Conservation (phyloP, 108 stramenopile genomes). For the Chaetoceros tenuissimus region DNA sequence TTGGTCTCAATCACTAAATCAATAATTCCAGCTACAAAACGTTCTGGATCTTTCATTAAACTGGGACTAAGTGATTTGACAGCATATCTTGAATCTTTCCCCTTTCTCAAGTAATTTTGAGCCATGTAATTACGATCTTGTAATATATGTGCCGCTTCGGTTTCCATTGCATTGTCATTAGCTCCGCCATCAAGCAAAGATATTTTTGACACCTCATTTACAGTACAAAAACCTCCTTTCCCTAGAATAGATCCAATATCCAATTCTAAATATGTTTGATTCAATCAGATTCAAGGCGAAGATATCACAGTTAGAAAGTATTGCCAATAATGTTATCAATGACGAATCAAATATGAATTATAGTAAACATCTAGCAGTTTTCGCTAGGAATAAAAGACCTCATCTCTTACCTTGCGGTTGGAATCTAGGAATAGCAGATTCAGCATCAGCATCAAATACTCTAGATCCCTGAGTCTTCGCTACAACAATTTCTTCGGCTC, state of each 20-base stretch:
- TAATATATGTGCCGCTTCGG: neutral
- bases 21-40: slow-evolving; percentile 32
- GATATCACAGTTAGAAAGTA: neutral
- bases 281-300: neutral
- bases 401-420: slow-evolving; percentile 29
- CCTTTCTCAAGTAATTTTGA: slow-evolving; percentile 35
- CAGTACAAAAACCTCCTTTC: slow-evolving; percentile 55
- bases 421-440: slow-evolving; percentile 57
- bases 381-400: neutral
- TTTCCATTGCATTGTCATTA: neutral
- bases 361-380: neutral
- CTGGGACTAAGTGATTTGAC: slow-evolving; percentile 18
- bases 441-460: slow-evolving; percentile 48
- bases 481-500: slow-evolving; percentile 45
- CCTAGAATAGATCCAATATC: slow-evolving; percentile 41
- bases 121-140: slow-evolving; percentile 44
- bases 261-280: slow-evolving; percentile 19
- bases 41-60: slow-evolving; percentile 4
- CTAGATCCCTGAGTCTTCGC: slow-evolving; percentile 44
- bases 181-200: slow-evolving; percentile 10
- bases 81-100: slow-evolving; percentile 42
- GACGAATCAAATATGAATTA: neutral
- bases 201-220: slow-evolving; percentile 33
- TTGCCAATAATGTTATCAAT: neutral
- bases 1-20: slow-evolving; percentile 57